Conservation (phyloP, 2,329 filamentous ascomycete species). For the Colletotrichum cuscutae region DNA sequence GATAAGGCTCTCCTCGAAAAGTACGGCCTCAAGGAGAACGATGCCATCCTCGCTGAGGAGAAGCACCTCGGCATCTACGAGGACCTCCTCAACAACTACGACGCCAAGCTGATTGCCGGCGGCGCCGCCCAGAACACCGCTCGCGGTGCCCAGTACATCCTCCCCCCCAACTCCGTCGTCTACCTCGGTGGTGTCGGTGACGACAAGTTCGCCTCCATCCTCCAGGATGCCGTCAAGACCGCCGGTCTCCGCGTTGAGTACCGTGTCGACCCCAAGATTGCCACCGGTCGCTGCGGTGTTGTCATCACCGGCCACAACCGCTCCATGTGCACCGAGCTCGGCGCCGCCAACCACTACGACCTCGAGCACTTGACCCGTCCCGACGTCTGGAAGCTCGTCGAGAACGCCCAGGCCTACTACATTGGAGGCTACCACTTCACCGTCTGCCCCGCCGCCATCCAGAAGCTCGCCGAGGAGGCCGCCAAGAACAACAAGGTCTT, state of each 20-base stretch:
- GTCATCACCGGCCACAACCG: slow-evolving; percentile 98
- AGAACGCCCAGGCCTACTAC: slow-evolving; percentile 90
- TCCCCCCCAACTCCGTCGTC: slow-evolving; percentile 87
- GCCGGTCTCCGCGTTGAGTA: slow-evolving; percentile 95
- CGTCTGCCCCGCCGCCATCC: slow-evolving; percentile 89
- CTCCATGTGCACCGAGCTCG: slow-evolving; percentile 93
- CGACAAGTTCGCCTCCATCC: slow-evolving; percentile 93
- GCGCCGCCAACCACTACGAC: slow-evolving; percentile 97
- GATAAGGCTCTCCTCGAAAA: slow-evolving; percentile 88
- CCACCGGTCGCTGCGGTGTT: slow-evolving; percentile 94
- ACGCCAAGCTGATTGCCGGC: slow-evolving; percentile 94
- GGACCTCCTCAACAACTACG: slow-evolving; percentile 90
- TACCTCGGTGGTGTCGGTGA: slow-evolving; percentile 95
- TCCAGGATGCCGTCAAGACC: slow-evolving; percentile 85
- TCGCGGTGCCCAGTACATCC: slow-evolving; percentile 95
- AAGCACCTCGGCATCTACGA: slow-evolving; percentile 93
- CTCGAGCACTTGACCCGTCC: slow-evolving; percentile 91
- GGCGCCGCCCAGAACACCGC: slow-evolving; percentile 98
- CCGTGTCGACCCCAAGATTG: slow-evolving; percentile 83
- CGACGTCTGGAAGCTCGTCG: slow-evolving; percentile 90
- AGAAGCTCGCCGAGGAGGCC: slow-evolving; percentile 91
- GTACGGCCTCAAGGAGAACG: slow-evolving; percentile 94
- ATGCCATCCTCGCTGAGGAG: slow-evolving; percentile 95
- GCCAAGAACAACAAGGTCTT: slow-evolving; percentile 91
- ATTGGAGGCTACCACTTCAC: slow-evolving; percentile 98